Conservation (phyloP, 345 rosid genomes). For the Reutealis trisperma region DNA sequence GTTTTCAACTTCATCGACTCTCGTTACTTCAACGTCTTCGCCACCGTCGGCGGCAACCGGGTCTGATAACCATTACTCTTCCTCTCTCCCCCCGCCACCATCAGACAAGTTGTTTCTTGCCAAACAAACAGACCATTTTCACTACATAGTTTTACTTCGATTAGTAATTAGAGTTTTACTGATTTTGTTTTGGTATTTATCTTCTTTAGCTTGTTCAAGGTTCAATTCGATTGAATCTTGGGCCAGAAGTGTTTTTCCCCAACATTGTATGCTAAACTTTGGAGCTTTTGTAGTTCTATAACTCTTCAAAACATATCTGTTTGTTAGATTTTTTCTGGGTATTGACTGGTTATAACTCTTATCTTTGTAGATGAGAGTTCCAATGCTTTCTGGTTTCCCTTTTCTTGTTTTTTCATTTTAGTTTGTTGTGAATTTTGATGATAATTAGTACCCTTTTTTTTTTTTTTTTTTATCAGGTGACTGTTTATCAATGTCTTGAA, state of each 20-base stretch:
- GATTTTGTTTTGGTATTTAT: not conserved
- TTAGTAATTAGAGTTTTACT: not conserved
- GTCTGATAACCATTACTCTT: conserved; percentile 22
- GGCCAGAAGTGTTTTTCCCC: no score
- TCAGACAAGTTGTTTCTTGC: not conserved
- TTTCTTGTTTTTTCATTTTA: conserved; percentile 10
- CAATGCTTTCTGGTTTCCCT: not conserved
- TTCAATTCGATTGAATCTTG: not conserved
- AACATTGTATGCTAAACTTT: not conserved
- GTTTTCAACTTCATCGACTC: conserved; percentile 92
- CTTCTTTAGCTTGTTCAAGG: not conserved
- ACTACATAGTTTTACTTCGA: not conserved
- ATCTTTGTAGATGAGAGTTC: not conserved
- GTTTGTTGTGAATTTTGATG: not conserved
- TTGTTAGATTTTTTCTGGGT: not conserved
- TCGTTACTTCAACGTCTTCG: conserved; percentile 88
- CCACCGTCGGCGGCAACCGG: conserved; percentile 94
- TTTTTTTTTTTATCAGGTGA: conserved; percentile 50
- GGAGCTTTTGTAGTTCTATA: not conserved
- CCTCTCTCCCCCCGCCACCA: no score
- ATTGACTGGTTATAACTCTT: no score
- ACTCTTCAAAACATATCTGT: not conserved
- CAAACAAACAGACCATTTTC: not conserved
- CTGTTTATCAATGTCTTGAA: conserved; percentile 91
- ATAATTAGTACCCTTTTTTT: not conserved